Percentiles rank a stretch among this genome's conserved stretches.
phyloP scores from a whole-genome alignment of 345 rosid species.

The Camelina laxa region DNA sequence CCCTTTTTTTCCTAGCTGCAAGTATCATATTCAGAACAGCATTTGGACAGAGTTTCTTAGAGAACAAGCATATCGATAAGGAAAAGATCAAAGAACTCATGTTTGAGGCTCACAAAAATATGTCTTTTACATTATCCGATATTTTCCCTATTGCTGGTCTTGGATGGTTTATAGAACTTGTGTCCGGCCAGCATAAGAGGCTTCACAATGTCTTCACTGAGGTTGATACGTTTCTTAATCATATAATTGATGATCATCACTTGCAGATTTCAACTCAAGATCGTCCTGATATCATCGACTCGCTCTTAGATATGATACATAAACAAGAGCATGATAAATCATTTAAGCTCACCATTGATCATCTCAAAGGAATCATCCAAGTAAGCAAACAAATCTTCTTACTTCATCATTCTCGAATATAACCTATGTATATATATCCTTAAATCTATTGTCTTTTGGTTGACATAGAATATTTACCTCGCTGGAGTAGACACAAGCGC shows the following conservation, averaged over 20 bases:
- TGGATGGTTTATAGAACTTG: slow-evolving; percentile 28
- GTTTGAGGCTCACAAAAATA: slow-evolving; percentile 2
- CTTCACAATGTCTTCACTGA: not conserved
- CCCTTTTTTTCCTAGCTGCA: slow-evolving; percentile 4
- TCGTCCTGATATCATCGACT: not conserved
- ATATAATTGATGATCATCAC: slow-evolving; percentile 34
- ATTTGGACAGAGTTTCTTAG: slow-evolving; percentile 30
- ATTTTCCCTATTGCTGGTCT: slow-evolving; percentile 31
- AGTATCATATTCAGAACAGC: slow-evolving; percentile 30
- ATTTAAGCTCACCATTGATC: too few relatives aligned
- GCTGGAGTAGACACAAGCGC: too few relatives aligned
- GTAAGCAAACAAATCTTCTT: too few relatives aligned
- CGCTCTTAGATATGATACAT: too few relatives aligned
- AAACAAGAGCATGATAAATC: too few relatives aligned
- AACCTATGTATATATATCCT: too few relatives aligned
- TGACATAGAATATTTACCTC: too few relatives aligned
- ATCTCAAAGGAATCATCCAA: too few relatives aligned
- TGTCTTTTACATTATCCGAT: slow-evolving; percentile 12
- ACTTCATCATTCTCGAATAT: too few relatives aligned
- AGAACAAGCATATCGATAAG: slow-evolving; percentile 29
- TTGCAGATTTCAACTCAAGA: not conserved
- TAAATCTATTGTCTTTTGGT: too few relatives aligned
- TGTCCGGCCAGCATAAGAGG: slow-evolving; percentile 17
- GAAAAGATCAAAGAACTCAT: slow-evolving; percentile 19
- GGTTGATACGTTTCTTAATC: slow-evolving; percentile 19